Evolutionary conservation across 2,329 filamentous ascomycete species (phyloP).

Genomic region (Teratosphaeriaceae sp.): DNA sequence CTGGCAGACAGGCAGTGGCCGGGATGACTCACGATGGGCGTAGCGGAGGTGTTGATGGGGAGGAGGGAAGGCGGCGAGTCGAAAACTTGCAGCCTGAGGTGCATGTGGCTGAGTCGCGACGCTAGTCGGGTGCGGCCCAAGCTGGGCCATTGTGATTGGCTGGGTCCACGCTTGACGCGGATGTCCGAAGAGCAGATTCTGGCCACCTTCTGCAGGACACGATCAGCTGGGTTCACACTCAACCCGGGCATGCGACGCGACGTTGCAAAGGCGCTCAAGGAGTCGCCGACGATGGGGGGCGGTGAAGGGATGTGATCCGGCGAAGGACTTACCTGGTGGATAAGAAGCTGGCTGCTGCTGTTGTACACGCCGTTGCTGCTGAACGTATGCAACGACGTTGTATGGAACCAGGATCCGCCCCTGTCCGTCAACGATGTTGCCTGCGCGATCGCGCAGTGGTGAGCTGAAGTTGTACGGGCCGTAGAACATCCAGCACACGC

Average conservation of each 20-base stretch:
- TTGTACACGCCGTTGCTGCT: slow-evolving; percentile 7
- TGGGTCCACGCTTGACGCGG: no score
- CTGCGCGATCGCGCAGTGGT: slow-evolving; percentile 6
- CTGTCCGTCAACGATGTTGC: slow-evolving; percentile 11
- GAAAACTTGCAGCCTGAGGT: slow-evolving; percentile 1
- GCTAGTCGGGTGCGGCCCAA: background rate
- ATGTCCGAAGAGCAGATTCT: no score
- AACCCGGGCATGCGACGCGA: no score
- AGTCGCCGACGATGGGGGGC: background rate
- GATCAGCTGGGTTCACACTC: background rate
- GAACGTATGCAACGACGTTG: slow-evolving; percentile 4
- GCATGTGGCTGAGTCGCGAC: background rate
- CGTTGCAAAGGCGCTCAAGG: no score
- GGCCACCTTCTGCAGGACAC: background rate
- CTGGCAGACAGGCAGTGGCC: slow-evolving; percentile 3
- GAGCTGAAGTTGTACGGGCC: slow-evolving; percentile 6
- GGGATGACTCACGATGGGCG: background rate
- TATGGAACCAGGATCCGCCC: slow-evolving; percentile 7
- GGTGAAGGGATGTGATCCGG: background rate
- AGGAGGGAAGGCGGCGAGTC: background rate
- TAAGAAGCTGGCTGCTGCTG: slow-evolving; percentile 8
- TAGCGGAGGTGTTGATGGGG: background rate
- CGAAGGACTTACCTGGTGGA: slow-evolving; percentile 3
- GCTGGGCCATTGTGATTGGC: background rate
- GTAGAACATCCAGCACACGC: slow-evolving; percentile 33